Percentiles rank a stretch among this genome's conserved stretches.
Conservation (phyloP, 345 rosid genomes). For the Syzygium jambos region DNA sequence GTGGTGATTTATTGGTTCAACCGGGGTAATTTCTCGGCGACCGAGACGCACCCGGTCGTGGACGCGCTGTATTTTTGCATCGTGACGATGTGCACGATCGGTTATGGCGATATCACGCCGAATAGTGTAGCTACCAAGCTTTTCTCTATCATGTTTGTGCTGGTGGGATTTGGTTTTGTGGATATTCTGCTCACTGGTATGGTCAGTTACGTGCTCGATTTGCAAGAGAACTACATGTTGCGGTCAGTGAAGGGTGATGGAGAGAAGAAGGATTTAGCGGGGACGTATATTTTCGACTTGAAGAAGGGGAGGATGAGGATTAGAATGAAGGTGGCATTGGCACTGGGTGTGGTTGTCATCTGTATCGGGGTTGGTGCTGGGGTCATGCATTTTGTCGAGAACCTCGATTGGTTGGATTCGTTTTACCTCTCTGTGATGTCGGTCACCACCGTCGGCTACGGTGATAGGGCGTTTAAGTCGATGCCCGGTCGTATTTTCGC, state of each 20-base stretch:
- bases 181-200: constrained; percentile 72
- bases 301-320: constrained; percentile 97
- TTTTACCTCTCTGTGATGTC: constrained; percentile 94
- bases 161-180: constrained; percentile 78
- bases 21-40: constrained; percentile 36
- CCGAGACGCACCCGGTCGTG: constrained; percentile 74
- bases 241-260: constrained; percentile 37
- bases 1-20: constrained; percentile 60
- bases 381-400: constrained; percentile 76
- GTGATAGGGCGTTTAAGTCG: constrained; percentile 65
- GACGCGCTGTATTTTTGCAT: constrained; percentile 87
- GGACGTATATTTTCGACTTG: constrained; percentile 66
- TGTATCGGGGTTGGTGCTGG: constrained; percentile 76
- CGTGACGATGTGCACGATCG: constrained; percentile 94
- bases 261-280: constrained; percentile 18
- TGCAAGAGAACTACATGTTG: constrained; percentile 73
- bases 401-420: constrained; percentile 74
- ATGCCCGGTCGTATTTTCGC: constrained; percentile 72
- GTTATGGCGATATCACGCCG: constrained; percentile 89
- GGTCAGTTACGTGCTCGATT: constrained; percentile 80
- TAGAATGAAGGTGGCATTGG: constrained; percentile 87
- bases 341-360: constrained; percentile 73
- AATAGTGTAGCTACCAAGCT: constrained; percentile 49
- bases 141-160: constrained; percentile 77
- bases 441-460: constrained; percentile 88